Evolutionary conservation across 345 rosid species (phyloP).

Genomic region (Excoecaria cochinchinensis): DNA sequence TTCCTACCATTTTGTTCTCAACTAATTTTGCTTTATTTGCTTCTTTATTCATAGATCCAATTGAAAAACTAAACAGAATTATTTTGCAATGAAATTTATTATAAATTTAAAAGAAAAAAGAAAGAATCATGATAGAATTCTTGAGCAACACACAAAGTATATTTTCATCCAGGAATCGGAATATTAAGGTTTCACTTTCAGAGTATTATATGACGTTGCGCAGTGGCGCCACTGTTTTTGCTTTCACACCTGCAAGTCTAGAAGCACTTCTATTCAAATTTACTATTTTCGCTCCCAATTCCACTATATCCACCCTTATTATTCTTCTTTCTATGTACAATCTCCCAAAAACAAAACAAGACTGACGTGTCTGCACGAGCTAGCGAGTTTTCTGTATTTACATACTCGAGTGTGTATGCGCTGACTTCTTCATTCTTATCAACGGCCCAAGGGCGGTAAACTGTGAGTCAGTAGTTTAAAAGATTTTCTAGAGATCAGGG

Average conservation of each 20-base stretch:
- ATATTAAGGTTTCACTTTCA: too few relatives aligned
- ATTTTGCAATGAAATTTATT: too few relatives aligned
- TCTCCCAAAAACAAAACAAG: background rate
- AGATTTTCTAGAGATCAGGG: background rate
- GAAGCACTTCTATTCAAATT: background rate
- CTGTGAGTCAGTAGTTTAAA: background rate
- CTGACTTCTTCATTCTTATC: background rate
- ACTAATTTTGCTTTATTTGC: too few relatives aligned
- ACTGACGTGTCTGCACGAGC: background rate
- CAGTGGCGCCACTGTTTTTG: too few relatives aligned
- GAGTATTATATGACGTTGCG: too few relatives aligned
- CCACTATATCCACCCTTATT: constrained; percentile 3
- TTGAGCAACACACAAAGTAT: too few relatives aligned
- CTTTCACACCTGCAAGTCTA: background rate
- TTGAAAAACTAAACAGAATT: too few relatives aligned
- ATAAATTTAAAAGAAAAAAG: too few relatives aligned
- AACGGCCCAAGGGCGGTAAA: constrained; percentile 6
- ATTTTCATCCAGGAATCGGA: too few relatives aligned
- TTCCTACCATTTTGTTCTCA: too few relatives aligned
- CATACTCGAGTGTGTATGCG: background rate
- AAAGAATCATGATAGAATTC: too few relatives aligned
- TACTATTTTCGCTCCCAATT: background rate
- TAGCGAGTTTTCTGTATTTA: background rate
- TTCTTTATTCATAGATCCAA: too few relatives aligned
- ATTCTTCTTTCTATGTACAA: background rate